Percentiles rank a stretch among this genome's conserved stretches.
phyloP scores from a whole-genome alignment of 2,329 filamentous ascomycete genomes.

The Cordyceps militaris region DNA sequence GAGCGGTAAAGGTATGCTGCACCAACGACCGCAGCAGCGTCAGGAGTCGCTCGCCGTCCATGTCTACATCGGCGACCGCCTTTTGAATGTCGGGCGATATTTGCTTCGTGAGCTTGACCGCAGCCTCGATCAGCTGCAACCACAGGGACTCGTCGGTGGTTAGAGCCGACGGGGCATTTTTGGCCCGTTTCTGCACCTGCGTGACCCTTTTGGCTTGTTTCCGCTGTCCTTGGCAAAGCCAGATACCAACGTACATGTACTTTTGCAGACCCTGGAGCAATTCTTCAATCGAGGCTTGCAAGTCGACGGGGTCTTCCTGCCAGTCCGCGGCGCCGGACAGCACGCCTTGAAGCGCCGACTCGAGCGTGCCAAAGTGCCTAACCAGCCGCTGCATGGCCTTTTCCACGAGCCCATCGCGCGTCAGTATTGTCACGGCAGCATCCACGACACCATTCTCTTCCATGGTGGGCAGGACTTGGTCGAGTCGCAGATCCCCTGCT shows the following conservation, averaged over 20 bases:
- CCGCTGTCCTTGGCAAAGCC: slow-evolving; percentile 85
- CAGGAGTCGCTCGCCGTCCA: slow-evolving; percentile 56
- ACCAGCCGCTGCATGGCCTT: slow-evolving; percentile 80
- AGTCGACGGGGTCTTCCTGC: slow-evolving; percentile 39
- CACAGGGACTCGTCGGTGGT: slow-evolving; percentile 50
- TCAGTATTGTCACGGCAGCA: slow-evolving; percentile 85
- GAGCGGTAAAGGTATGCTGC: slow-evolving; percentile 82
- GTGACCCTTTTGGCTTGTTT: slow-evolving; percentile 46
- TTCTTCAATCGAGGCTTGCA: slow-evolving; percentile 62
- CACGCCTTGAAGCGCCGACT: slow-evolving; percentile 69
- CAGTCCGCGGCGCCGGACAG: slow-evolving; percentile 54
- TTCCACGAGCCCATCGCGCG: slow-evolving; percentile 74
- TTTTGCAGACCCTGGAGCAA: slow-evolving; percentile 75
- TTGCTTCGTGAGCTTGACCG: slow-evolving; percentile 57
- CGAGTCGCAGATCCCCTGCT: slow-evolving; percentile 69
- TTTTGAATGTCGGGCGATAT: slow-evolving; percentile 49
- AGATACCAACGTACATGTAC: slow-evolving; percentile 87
- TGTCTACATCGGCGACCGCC: slow-evolving; percentile 21
- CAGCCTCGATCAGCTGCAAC: slow-evolving; percentile 53
- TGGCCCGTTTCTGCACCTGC: slow-evolving; percentile 45
- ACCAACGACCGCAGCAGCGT: slow-evolving; percentile 68
- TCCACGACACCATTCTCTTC: slow-evolving; percentile 87
- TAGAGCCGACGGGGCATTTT: slow-evolving; percentile 37
- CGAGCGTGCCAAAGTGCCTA: slow-evolving; percentile 71
- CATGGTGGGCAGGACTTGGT: slow-evolving; percentile 76